Base-by-base conservation (phyloP, 2,329 filamentous ascomycete genomes). In the Penicillium sp. region DNA sequence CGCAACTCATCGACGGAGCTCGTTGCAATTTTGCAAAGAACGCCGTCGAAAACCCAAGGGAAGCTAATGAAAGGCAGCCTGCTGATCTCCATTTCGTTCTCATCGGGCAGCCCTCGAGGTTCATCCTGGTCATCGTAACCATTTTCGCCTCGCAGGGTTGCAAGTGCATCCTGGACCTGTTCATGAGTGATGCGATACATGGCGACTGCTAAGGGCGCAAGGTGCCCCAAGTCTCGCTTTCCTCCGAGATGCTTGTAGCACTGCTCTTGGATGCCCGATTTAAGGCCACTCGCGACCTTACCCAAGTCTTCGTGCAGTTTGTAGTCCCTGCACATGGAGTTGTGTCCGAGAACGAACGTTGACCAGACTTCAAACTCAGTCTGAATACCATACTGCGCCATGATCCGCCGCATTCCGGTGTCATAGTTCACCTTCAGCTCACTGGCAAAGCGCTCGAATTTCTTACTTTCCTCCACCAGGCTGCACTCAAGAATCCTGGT, bases 311-410 rank as follows among this genome's bases (percentile, higher is more conserved):
- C 94, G 53, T 93, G 89, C 53, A 93, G 86, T 71, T 95, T 96
- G 80, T 96, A 98, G 65, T 95, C 91, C 9, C 84, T 86, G 37
- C 86, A 88, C 28, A 91, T 84, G 0, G 87, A 84, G 9, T 91
- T 90, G 72, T 90, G 91, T 1, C 85, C 85, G 61, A 98, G 82
- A 2, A 93, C 87, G 75, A 97, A 98, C 0, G 91, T 89, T 0
- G 92, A 90, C 88, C 90, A 97, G 12, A 96, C 86, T 76, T 99
- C 95, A 67, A 97, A 97, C 71, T 99, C 95, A 0, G 91, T 96
- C 19, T 81, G 79, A 59, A 98, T 90, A 47, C 90, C 90, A 68
- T 93, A 88, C 70, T 97, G 93, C 1, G 88, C 89, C 88, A 98
- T 93, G 59, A 97, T 83, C 0, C 93, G 86, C 13, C 86, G 86